Conservation (phyloP, 495 filamentous ascomycete genomes). For the Xylaria sp. region DNA sequence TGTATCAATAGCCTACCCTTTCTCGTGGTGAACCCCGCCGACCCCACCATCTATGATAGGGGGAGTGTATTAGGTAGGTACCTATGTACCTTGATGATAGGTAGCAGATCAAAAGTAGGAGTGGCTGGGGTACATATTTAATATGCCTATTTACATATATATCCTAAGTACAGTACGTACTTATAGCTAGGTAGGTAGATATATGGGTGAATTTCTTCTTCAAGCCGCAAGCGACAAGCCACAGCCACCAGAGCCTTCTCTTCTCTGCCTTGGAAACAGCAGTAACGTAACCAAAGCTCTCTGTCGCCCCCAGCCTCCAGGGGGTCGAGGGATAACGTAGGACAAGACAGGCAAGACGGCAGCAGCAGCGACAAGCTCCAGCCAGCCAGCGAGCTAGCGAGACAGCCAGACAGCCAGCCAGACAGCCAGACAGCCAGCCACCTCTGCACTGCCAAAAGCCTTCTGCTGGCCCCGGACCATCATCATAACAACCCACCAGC, state of each 20-base stretch:
- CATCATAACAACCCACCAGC: slow-evolving; percentile 27
- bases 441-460: slow-evolving; percentile 14
- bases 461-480: slow-evolving; percentile 4
- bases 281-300: background rate
- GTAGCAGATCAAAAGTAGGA: background rate
- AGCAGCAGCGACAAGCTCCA: background rate
- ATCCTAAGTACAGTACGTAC: background rate
- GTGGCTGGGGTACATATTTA: background rate
- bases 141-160: background rate
- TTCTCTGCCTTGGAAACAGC: background rate
- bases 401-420: too few relatives aligned
- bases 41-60: slow-evolving; percentile 4
- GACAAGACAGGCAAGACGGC: background rate
- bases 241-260: background rate
- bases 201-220: background rate
- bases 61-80: too few relatives aligned
- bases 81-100: too few relatives aligned
- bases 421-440: slow-evolving; percentile 7
- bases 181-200: background rate
- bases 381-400: slow-evolving; percentile 9
- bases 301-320: background rate
- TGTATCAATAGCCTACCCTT: too few relatives aligned
- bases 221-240: slow-evolving; percentile 1
- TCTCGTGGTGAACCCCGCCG: background rate
- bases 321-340: background rate